Percentiles rank a stretch among this genome's conserved stretches.
Conservation (phyloP, 306 rosid genomes). For the Trifolium dubium region DNA sequence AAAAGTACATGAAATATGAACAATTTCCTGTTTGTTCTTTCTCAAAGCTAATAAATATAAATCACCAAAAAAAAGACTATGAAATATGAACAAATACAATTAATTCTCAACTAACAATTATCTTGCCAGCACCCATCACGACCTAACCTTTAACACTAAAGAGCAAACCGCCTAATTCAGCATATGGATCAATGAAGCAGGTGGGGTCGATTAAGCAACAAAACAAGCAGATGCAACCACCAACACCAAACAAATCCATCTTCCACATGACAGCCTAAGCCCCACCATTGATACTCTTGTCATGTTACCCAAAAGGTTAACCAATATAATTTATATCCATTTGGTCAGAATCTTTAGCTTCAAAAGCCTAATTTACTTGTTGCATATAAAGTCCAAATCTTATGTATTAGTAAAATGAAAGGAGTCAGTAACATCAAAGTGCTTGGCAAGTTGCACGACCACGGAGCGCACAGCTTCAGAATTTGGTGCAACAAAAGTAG, state of each 20-base stretch:
- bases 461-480: slow-evolving; percentile 69
- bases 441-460: slow-evolving; percentile 79
- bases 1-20: slow-evolving; percentile 14
- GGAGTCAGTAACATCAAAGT: slow-evolving; percentile 61
- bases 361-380: slow-evolving; percentile 34
- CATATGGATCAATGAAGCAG: slow-evolving; percentile 43
- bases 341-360: slow-evolving; percentile 34
- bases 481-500: slow-evolving; percentile 62
- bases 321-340: slow-evolving; percentile 16
- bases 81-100: slow-evolving; percentile 53
- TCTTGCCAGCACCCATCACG: slow-evolving; percentile 46
- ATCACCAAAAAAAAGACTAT: slow-evolving; percentile 14
- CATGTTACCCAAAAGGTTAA: slow-evolving; percentile 37
- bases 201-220: slow-evolving; percentile 38
- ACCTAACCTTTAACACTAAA: slow-evolving; percentile 40
- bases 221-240: slow-evolving; percentile 54
- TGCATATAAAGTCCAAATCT: slow-evolving; percentile 39
- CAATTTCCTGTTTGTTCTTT: slow-evolving; percentile 50
- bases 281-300: slow-evolving; percentile 49
- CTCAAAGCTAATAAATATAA: slow-evolving; percentile 57
- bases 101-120: slow-evolving; percentile 46
- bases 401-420: slow-evolving; percentile 65
- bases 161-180: slow-evolving; percentile 53
- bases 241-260: slow-evolving; percentile 32
- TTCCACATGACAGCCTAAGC: slow-evolving; percentile 38